Percentiles rank a stretch among this genome's conserved stretches.
Conservation (phyloP, 352 stramenopile species). For the Saprolegnia parasitica region DNA sequence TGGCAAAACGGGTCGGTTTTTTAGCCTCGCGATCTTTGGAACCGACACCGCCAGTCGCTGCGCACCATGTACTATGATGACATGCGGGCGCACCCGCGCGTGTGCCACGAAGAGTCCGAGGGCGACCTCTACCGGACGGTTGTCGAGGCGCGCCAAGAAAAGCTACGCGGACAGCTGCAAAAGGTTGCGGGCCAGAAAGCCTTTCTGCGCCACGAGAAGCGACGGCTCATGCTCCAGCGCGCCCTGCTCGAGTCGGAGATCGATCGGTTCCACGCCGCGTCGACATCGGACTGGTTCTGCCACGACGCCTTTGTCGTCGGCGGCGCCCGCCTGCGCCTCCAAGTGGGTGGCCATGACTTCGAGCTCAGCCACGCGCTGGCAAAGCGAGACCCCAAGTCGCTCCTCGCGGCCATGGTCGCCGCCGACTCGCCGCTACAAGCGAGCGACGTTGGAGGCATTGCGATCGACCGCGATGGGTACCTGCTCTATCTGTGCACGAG, state of each 20-base stretch:
- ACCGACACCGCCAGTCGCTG: neutral
- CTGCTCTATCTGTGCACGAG: too few species aligned
- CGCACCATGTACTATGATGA: neutral
- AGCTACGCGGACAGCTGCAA: conserved; percentile 23
- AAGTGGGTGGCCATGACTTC: conserved; percentile 69
- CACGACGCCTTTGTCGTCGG: conserved; percentile 2
- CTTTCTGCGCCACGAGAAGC: conserved; percentile 74
- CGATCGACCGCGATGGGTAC: conserved; percentile 69
- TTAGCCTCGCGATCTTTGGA: neutral
- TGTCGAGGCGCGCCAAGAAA: conserved; percentile 18
- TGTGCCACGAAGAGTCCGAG: conserved; percentile 18
- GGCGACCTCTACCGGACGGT: conserved; percentile 25
- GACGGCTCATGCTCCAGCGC: conserved; percentile 67
- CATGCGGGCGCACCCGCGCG: neutral
- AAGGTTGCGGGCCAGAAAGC: conserved; percentile 35
- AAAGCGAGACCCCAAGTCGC: conserved; percentile 48
- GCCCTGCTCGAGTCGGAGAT: conserved; percentile 67
- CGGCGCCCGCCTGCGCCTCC: conserved; percentile 45
- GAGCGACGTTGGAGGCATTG: conserved; percentile 66
- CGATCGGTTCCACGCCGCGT: conserved; percentile 66
- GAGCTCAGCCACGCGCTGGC: conserved; percentile 52
- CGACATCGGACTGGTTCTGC: conserved; percentile 75
- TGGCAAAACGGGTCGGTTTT: neutral
- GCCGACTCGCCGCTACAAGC: conserved; percentile 55
- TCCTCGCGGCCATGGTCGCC: conserved; percentile 60